phyloP scores from a whole-genome alignment of 768 basidiomycete species.

The Sporobolomyces pararoseus region DNA sequence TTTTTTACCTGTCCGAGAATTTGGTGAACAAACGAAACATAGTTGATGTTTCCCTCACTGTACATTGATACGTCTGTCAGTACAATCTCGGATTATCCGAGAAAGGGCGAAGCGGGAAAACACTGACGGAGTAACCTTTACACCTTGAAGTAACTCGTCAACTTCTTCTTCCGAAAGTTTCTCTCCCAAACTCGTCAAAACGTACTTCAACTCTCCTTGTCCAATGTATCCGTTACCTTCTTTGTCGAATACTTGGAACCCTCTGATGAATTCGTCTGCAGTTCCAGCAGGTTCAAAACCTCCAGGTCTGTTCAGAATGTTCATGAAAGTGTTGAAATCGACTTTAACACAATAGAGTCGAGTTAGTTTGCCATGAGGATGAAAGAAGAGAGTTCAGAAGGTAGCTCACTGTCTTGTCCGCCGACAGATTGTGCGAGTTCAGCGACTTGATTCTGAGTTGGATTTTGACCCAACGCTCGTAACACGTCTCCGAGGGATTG shows the following conservation, averaged over 20 bases:
- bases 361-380: no score
- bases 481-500: slow-evolving; percentile 88
- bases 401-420: slow-evolving; percentile 61
- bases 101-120: slow-evolving; percentile 19
- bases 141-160: slow-evolving; percentile 93
- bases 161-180: slow-evolving; percentile 98
- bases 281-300: slow-evolving; percentile 97
- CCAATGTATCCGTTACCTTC: slow-evolving; percentile 81
- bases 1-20: slow-evolving; percentile 66
- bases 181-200: slow-evolving; percentile 92
- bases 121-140: slow-evolving; percentile 80
- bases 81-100: slow-evolving; percentile 9
- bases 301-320: slow-evolving; percentile 87
- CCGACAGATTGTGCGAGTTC: slow-evolving; percentile 71
- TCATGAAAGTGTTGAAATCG: slow-evolving; percentile 84
- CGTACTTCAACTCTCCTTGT: slow-evolving; percentile 85
- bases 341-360: slow-evolving; percentile 55
- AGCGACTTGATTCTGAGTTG: slow-evolving; percentile 95
- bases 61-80: neutral
- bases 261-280: slow-evolving; percentile 95
- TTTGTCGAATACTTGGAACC: slow-evolving; percentile 98
- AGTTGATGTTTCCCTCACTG: slow-evolving; percentile 95
- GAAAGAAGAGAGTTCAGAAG: neutral
- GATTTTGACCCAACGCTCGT: slow-evolving; percentile 92
- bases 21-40: slow-evolving; percentile 92